Conservation (phyloP, 1,284 basidiomycete genomes). For the Apiotrichum laibachii region DNA sequence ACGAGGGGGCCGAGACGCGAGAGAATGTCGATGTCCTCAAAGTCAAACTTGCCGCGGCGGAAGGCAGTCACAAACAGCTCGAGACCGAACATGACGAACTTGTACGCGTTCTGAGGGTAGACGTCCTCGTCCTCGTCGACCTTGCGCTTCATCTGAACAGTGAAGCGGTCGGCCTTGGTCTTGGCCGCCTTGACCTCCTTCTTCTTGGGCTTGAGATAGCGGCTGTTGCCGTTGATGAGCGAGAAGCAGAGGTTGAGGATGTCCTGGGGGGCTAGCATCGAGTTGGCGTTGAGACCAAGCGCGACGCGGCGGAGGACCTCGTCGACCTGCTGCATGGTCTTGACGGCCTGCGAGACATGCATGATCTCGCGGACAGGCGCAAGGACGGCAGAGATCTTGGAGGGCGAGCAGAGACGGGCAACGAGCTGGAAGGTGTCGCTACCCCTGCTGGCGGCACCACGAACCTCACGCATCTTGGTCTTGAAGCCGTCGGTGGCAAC, state of each 20-base stretch:
- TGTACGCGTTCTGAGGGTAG: slow-evolving; percentile 73
- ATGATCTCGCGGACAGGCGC: slow-evolving; percentile 80
- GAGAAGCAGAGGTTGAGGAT: slow-evolving; percentile 83
- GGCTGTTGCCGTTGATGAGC: slow-evolving; percentile 84
- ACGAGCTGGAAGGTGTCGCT: slow-evolving; percentile 79
- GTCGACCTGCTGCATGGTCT: slow-evolving; percentile 81
- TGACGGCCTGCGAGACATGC: slow-evolving; percentile 76
- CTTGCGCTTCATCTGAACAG: slow-evolving; percentile 75
- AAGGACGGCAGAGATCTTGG: slow-evolving; percentile 72
- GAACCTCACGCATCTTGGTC: slow-evolving; percentile 89
- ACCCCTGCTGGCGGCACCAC: slow-evolving; percentile 71
- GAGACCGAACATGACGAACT: slow-evolving; percentile 88
- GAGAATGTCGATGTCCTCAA: slow-evolving; percentile 68
- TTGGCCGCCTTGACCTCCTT: slow-evolving; percentile 41
- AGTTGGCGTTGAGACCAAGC: slow-evolving; percentile 79
- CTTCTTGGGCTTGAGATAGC: slow-evolving; percentile 58
- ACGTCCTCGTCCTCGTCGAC: slow-evolving; percentile 61
- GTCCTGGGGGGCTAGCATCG: slow-evolving; percentile 66
- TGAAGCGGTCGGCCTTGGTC: slow-evolving; percentile 58
- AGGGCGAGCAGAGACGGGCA: slow-evolving; percentile 71
- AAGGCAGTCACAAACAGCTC: slow-evolving; percentile 88
- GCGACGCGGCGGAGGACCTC: slow-evolving; percentile 82
- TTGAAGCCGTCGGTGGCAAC: slow-evolving; percentile 86
- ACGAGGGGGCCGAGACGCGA: slow-evolving; percentile 84
- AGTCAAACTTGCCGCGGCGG: slow-evolving; percentile 80